Base-by-base conservation (phyloP, 2,329 filamentous ascomycete genomes). In the Xylaria sp. region DNA sequence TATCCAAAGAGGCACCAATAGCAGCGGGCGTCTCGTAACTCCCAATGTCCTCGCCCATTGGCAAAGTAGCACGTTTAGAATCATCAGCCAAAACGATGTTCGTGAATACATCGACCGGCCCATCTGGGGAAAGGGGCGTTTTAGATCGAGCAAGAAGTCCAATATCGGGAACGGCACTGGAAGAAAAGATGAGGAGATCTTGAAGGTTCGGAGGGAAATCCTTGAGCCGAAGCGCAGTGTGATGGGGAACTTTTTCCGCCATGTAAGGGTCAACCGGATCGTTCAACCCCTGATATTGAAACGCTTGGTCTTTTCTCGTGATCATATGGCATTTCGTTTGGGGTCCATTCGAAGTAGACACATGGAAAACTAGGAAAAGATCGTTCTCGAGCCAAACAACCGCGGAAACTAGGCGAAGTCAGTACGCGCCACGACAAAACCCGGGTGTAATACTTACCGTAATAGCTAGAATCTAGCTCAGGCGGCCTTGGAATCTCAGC, bases 331-430 rank as follows among this genome's bases (percentile, higher is more conserved):
- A 96, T n/a, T 84, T 82, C 0, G 91, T 92, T 25, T 85, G 77
- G 5, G 87, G 85, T 8, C 82, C 80, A 38, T 85, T 83, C 57
- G 83, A 81, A 63, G 83, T 84, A 29, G 83, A 79, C n/a, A 90
- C 92, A 75, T 97, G 90, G 21, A 95, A 85, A 57, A 89, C 83
- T 44, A 98, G 81, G 73, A 97, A 96, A 2, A 94, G 79, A 69
- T 96, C 80, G 68, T 95, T 97, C 71, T 95, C 91, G 19, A 98
- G 83, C 95, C 96, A 99, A 37, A 85, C 84, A 40, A 99, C 83
- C 15, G 90, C 90, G 3, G 92, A 91, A 2, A 96, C 91, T 89
- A 68, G 51, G 29, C 21, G 35, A 58, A 21, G 40, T 64, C 66
- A 76, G 71, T 65, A 40, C 44, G 19, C 3, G 23, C 40, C 29